Evolutionary conservation across 306 rosid genomes (phyloP), one percentile per base, ranked within the genome.

Genomic region (Vigna mungo): DNA sequence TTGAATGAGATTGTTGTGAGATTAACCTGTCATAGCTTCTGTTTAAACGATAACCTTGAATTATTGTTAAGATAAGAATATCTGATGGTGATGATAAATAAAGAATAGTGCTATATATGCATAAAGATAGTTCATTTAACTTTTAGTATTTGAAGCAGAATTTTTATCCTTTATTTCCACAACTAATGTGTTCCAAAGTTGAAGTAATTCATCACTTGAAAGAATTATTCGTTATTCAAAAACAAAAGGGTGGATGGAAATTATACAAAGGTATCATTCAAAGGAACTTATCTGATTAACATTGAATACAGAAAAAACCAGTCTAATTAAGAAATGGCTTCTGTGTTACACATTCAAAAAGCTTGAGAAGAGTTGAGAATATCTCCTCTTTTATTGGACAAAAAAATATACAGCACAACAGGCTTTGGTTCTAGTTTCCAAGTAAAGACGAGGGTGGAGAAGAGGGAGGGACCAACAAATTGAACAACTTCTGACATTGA

Each of bases 401-500:
- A 78, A 43, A 39, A 73, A 43, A 43, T 39, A 72, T 74, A 51
- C 14, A 34, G 6, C 56, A 68, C 54, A 43, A 46, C 59, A 66
- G 43, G 36, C 17, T 52, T 37, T 76, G 52, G 68, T 52, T 77
- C 44, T 69, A 81, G 51, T 69, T 76, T 76, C 61, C 49, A 75
- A 46, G 74, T 46, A 72, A 80, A 61, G 80, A 47, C 54, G 61
- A 39, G 6, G 80, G 49, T 51, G 56, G 52, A 75, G 43, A 41
- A 47, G 32, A 51, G n/a, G 65, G 72, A 75, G 87, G 80, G 87
- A 39, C 85, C 85, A 80, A 72, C 82, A 80, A 71, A 58, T 76
- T 76, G 85, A 84, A 84, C 85, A 67, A 67, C 54, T 21, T 74
- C 81, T 83, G 82, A 76, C 82, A 77, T 34, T 78, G 59, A 54